These are phyloP conservation scores for Alternaria infectoria DNA, from an alignment of 2,329 filamentous ascomycete species.

Conservation along the genomic window DNA sequence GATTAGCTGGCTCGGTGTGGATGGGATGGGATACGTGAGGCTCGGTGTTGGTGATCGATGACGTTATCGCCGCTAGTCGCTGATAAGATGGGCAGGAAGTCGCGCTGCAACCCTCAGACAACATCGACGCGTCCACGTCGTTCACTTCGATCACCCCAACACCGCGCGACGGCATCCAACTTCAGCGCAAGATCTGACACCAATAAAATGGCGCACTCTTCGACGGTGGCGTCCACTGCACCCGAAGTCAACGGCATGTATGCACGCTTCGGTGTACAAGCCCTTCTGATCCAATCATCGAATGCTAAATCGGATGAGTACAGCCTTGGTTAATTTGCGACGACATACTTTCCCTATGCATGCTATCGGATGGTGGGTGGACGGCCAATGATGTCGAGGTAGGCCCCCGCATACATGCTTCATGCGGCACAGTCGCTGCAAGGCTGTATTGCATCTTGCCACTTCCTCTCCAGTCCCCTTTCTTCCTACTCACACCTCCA, in stretches of 20 bases:
- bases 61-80: background rate
- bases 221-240: background rate
- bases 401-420: background rate
- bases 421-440: background rate
- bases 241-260: background rate
- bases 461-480: background rate
- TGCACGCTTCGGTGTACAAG: background rate
- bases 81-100: background rate
- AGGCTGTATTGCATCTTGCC: background rate
- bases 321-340: background rate
- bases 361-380: background rate
- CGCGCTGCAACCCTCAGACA: background rate
- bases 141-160: background rate
- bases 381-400: background rate
- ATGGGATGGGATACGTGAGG: background rate
- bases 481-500: rapidly evolving
- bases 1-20: background rate
- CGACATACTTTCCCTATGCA: background rate
- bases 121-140: background rate
- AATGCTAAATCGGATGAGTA: background rate
- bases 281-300: background rate
- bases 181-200: background rate
- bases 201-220: background rate
- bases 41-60: background rate
- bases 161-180: background rate